phyloP scores from a whole-genome alignment of 148 eudicot species.

The Vaccinium macrocarpon region DNA sequence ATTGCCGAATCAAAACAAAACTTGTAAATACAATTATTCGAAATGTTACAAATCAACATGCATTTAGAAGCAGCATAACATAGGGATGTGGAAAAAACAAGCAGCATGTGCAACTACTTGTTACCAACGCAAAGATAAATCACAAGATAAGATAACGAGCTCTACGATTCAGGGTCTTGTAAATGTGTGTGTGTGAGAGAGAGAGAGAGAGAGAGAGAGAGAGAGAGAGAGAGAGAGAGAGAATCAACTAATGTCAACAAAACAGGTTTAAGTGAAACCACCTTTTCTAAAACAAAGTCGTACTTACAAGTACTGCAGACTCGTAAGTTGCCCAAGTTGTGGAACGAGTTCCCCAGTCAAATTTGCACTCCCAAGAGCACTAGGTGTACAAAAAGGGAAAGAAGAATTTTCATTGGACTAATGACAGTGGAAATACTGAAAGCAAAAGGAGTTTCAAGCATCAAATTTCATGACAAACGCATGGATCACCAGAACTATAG shows the following conservation, averaged over 20 bases:
- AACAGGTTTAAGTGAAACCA: background rate
- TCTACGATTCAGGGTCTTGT: background rate
- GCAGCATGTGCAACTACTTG: background rate
- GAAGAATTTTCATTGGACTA: constrained; percentile 6
- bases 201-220: constrained; percentile 8
- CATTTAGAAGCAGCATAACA: background rate
- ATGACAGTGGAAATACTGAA: background rate
- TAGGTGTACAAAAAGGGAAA: constrained; percentile 19
- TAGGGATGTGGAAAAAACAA: background rate
- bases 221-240: background rate
- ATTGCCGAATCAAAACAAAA: background rate
- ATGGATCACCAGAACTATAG: background rate
- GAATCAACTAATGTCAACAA: background rate
- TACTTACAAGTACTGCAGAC: constrained; percentile 80
- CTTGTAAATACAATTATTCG: background rate
- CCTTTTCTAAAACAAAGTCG: background rate
- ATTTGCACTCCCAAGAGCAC: constrained; percentile 80
- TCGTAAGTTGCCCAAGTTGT: constrained; percentile 69
- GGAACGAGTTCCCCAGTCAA: constrained; percentile 73
- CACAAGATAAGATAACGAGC: background rate
- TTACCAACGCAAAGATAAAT: background rate
- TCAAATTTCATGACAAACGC: background rate
- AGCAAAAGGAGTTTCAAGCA: background rate
- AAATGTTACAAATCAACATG: too few relatives aligned
- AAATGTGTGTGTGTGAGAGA: background rate